A percentile compares a stretch with the other conserved stretches of the same genome.
Evolutionary conservation across 305 asterid genomes (phyloP).

Genomic region (Rubia peregrina): DNA sequence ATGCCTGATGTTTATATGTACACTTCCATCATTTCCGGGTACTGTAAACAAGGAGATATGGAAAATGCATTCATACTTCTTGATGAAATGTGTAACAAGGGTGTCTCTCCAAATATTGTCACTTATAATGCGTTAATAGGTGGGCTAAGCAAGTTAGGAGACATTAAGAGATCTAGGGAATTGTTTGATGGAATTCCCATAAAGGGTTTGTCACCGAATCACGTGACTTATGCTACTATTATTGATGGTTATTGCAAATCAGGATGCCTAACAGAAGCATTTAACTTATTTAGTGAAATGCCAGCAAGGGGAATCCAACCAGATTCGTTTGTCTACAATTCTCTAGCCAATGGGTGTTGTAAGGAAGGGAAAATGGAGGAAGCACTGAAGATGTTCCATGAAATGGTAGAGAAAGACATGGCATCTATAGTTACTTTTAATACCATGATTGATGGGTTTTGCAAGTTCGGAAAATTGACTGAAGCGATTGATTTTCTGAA

Average conservation of each 20-base stretch:
- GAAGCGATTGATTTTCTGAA: slow-evolving; percentile 55
- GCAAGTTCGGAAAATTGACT: slow-evolving; percentile 53
- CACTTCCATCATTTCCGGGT: slow-evolving; percentile 73
- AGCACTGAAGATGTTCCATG: slow-evolving; percentile 48
- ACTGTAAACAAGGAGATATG: slow-evolving; percentile 61
- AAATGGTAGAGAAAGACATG: slow-evolving; percentile 46
- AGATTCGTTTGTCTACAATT: slow-evolving; percentile 57
- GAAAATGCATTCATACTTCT: slow-evolving; percentile 54
- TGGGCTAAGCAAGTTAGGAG: slow-evolving; percentile 64
- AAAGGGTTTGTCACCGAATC: slow-evolving; percentile 51
- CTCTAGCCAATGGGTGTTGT: slow-evolving; percentile 74
- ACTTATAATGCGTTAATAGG: slow-evolving; percentile 72
- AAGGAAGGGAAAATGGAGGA: slow-evolving; percentile 58
- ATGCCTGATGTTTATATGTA: slow-evolving; percentile 68
- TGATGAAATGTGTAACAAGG: slow-evolving; percentile 59
- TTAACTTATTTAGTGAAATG: slow-evolving; percentile 60
- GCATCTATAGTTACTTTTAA: slow-evolving; percentile 62
- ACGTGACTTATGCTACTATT: slow-evolving; percentile 67
- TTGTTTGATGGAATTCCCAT: slow-evolving; percentile 50
- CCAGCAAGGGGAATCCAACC: slow-evolving; percentile 42
- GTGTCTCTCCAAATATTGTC: slow-evolving; percentile 60
- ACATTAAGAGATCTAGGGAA: slow-evolving; percentile 51
- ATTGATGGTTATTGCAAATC: slow-evolving; percentile 74
- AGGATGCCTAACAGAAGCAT: slow-evolving; percentile 50
- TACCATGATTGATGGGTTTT: slow-evolving; percentile 60